Base-by-base conservation (phyloP, 257 asterid genomes). In the Penstemon davidsonii region DNA sequence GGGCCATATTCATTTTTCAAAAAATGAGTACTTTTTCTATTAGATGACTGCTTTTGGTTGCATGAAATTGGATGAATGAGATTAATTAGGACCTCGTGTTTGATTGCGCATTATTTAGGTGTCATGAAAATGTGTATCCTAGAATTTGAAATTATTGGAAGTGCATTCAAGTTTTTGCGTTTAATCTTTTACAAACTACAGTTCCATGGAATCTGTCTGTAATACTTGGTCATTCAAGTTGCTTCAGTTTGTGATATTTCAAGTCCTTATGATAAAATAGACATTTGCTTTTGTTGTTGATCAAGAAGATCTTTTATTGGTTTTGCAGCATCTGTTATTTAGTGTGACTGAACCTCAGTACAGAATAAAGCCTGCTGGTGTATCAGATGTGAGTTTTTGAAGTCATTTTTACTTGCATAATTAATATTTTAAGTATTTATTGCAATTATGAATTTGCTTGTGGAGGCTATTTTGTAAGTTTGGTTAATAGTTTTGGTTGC, bases 281-380 rank as follows among this genome's bases (percentile, higher is more conserved):
- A 25, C 62, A 53, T 59, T 42, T 55, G 42, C 60, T 64, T 56
- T 52, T 8, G 3, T 39, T 11, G 70, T 53, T 74, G 69, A 65
- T 65, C 64, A 72, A 64, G 62, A 60, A 73, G 55, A 46, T 64
- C 40, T 51, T 70, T 40, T 69, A 69, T 66, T 71, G 43, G 52
- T 81, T 84, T 80, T 88, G 88, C 97, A 94, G 99, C 91, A 91
- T 84, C 81, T 94, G 64, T 71, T 94, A 81, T 94, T 81, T 80
- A 94, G 96, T 61, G 98, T 91, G 75, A 86, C 85, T 55, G 99
- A 94, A 52, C 98, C 95, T 58, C 96, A 88, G 68, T 70, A 71
- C 80, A 83, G 96, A 72, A 45, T 68, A 12, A 94, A 94, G 85
- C 96, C 96, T 39, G 90, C 96, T 70, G 96, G 91, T 69, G 95